Evolutionary conservation across 129 eudicot species (phyloP), one percentile per base, ranked within the genome.

Genomic region (Lactuca sativa): DNA sequence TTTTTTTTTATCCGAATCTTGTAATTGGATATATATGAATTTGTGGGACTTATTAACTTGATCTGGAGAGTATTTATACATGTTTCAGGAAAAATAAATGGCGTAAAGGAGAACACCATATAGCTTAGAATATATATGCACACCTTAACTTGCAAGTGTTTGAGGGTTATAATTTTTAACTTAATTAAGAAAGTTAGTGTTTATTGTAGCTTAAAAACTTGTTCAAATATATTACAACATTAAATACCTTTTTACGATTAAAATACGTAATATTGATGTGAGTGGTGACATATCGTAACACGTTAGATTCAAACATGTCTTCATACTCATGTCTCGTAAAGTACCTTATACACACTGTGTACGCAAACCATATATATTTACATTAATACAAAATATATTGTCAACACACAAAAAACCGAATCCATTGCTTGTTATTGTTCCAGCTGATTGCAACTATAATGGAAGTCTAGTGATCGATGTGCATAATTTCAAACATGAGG

Each of bases 21-120:
- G 37, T 51, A 47, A 66, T 33, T 66, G 18, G 71, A 11, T 21
- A 55, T 41, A 55, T 41, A 56, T 10, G 31, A 56, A 69, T 47
- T 41, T 38, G 6, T 64, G 36, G 52, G 52, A 2, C 52, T 47
- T 47, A 11, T 47, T 47, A 47, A 3, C 52, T 47, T 47, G 5
- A 47, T 47, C 3, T 14, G 5, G 15, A 12, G 12, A 11, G 52
- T n/a, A 47, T 47, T 47, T 47, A 47, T 47, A 47, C n/a, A 47
- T 47, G 52, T 47, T 47, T 47, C 52, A 47, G 5, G 49, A 43
- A 8, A 43, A 43, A 43, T 8, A 0, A 43, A 40, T 40, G 44
- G 44, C 7, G 44, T 40, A 6, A 40, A 40, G 5, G 44, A 40
- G 6, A 40, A 6, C 2, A 40, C 44, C 44, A 6, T 40, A 40